Base-by-base conservation (phyloP, 768 basidiomycete genomes). In the Collybiopsis confluens region DNA sequence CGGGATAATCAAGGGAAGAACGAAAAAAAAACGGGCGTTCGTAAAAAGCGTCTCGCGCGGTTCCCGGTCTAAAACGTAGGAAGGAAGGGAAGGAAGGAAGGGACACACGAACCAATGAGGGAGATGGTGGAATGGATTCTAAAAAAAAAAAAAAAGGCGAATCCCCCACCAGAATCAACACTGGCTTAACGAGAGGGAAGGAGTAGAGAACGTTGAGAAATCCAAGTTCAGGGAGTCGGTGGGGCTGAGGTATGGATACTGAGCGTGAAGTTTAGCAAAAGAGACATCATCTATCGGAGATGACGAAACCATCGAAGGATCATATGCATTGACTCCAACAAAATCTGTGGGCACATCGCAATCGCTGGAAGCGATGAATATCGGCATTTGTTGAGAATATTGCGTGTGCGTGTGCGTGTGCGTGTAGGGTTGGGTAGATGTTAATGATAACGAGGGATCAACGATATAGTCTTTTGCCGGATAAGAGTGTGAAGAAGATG, bases 141-240 rank as follows among this genome's bases (percentile, higher is more conserved):
- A 47, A 45, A n/a, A n/a, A n/a, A n/a, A n/a, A n/a, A n/a, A n/a
- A n/a, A n/a, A n/a, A n/a, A n/a, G 26, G 18, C 4, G 27, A 23
- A 48, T 35, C 35, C 47, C 35, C 1, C 33, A 16, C 47, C 15
- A 37, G 35, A 48, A 37, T 48, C 30, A 48, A 23, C 6, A 37
- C 35, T 36, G 35, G 16, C 47, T 33, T 35, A 48, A 48, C 11
- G 47, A 37, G 47, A 48, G 47, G 47, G 47, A 35, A 35, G 21
- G 26, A 15, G 47, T 23, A 48, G 74, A 67, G 65, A 73, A 69
- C 35, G 69, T 61, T 49, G 71, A 71, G 56, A 71, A 71, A 48
- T 67, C 66, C 20, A 68, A 58, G 55, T 66, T 61, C 56, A 65
- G 59, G 15, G 10, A 21, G n/a, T 48, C 30, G 21, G 3, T 8